Evolutionary conservation across 2,329 filamentous ascomycete species (phyloP).

Genomic region (Phyllosticta citribraziliensis): DNA sequence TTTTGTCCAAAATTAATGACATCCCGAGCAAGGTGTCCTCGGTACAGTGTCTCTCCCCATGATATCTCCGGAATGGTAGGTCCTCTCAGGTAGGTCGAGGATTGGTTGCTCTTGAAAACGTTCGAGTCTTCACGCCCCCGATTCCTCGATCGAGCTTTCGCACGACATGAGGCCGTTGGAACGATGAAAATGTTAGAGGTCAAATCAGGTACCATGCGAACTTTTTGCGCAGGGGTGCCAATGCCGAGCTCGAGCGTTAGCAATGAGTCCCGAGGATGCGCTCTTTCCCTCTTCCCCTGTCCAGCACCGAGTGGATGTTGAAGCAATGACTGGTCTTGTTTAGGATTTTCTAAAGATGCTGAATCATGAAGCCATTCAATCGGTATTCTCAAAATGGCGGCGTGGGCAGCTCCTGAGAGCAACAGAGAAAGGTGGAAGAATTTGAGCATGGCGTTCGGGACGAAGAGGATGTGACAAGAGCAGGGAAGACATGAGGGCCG

Average conservation of each 20-base stretch:
- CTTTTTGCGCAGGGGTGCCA: neutral
- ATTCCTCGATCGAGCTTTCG: neutral
- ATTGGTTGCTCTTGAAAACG: neutral
- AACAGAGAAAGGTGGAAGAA: neutral
- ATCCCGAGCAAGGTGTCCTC: neutral
- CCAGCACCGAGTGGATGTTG: neutral
- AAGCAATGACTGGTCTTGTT: neutral
- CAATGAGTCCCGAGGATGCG: neutral
- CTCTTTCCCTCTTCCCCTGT: neutral
- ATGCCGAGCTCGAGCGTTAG: neutral
- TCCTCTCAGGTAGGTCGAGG: neutral
- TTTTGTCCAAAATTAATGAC: neutral
- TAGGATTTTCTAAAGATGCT: neutral
- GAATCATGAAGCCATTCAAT: neutral
- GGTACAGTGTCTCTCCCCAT: neutral
- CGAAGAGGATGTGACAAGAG: neutral
- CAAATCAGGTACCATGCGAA: neutral
- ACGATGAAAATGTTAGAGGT: neutral
- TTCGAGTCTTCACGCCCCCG: neutral
- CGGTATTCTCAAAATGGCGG: neutral
- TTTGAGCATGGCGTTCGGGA: neutral
- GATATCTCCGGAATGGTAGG: neutral
- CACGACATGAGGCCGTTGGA: neutral
- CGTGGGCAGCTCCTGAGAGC: neutral
- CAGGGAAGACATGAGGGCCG: neutral